Conservation (phyloP, 2,329 filamentous ascomycete species). For the Hymenoscyphus infarciens region DNA sequence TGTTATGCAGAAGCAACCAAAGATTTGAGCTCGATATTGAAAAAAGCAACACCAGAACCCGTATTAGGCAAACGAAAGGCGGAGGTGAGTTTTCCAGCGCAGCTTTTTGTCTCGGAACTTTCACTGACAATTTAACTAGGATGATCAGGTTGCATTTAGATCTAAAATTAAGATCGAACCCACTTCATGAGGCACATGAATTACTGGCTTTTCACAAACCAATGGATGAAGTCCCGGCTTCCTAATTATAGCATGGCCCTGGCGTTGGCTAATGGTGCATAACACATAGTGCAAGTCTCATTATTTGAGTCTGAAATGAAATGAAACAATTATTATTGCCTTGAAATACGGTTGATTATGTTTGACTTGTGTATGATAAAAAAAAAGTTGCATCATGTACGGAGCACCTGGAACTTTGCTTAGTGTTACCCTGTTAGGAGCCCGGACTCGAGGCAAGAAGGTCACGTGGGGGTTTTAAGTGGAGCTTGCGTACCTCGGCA, state of each 20-base stretch:
- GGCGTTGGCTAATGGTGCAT: constrained; percentile 11
- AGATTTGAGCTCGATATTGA: constrained; percentile 49
- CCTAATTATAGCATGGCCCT: constrained; percentile 10
- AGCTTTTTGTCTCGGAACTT: not conserved
- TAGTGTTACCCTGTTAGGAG: too few species aligned
- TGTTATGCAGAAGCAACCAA: constrained; percentile 81
- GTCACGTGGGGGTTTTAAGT: too few species aligned
- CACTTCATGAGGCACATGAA: constrained; percentile 8
- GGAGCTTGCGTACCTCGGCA: not conserved
- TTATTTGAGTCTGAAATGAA: not conserved
- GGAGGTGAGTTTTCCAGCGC: constrained; percentile 45
- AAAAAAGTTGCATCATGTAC: too few species aligned
- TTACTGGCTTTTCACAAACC: not conserved
- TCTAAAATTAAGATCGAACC: constrained; percentile 34
- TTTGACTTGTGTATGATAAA: too few species aligned
- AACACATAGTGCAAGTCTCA: not conserved
- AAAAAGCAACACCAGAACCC: constrained; percentile 57
- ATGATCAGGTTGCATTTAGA: constrained; percentile 30
- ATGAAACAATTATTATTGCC: not conserved
- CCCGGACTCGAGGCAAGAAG: too few species aligned
- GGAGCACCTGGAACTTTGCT: too few species aligned
- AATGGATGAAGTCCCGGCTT: not conserved
- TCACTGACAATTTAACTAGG: constrained; percentile 18
- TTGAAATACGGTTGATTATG: not conserved
- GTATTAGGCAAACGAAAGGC: constrained; percentile 73